Base-by-base conservation (phyloP, 2,329 filamentous ascomycete species). In the Pseudogymnoascus sp. region DNA sequence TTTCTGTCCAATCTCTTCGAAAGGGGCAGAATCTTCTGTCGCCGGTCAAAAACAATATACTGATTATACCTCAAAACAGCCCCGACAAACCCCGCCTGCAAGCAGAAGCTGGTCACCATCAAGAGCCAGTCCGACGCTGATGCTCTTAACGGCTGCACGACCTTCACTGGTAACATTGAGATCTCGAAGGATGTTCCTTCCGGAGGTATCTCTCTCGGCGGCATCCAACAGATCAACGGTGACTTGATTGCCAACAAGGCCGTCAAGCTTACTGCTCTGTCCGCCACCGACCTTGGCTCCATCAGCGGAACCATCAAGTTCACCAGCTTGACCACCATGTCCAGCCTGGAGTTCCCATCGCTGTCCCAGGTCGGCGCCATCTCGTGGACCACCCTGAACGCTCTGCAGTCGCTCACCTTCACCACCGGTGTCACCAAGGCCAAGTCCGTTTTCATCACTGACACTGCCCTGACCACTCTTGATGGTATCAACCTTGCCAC, bases 381-480 rank as follows among this genome's bases (percentile, higher is more conserved):
- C 74, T 76, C 82, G 68, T 92, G 89, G 82, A 79, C 82, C 63
- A 88, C 89, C 68, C 84, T 97, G 42, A 87, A 87, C 65, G 69
- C 79, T 67, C 79, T 90, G 39, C 80, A 83, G 70, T 70, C 72
- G 35, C 77, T 90, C 48, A 77, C 76, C 62, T 89, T 90, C 78
- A 77, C 75, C 63, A 71, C 77, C 12, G 79, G 80, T 71, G 80
- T 97, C 70, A 85, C 81, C 69, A 79, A 85, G 74, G 90, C 90
- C 64, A 78, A 78, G 66, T 82, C 78, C 66, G 83, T 99, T 69
- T 77, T 79, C 68, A 92, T 99, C 74, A 84, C 86, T 77, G 94
- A 99, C 80, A 99, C 94, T 59, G 86, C 87, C 76, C 84, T 99
- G 69, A 83, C 80, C 74, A 85, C 83, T 67, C 84, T 99, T 64